Percentiles rank a stretch among this genome's conserved stretches.
phyloP scores from a whole-genome alignment of 805 yeast species.

The Cyberlindnera misumaiensis region DNA sequence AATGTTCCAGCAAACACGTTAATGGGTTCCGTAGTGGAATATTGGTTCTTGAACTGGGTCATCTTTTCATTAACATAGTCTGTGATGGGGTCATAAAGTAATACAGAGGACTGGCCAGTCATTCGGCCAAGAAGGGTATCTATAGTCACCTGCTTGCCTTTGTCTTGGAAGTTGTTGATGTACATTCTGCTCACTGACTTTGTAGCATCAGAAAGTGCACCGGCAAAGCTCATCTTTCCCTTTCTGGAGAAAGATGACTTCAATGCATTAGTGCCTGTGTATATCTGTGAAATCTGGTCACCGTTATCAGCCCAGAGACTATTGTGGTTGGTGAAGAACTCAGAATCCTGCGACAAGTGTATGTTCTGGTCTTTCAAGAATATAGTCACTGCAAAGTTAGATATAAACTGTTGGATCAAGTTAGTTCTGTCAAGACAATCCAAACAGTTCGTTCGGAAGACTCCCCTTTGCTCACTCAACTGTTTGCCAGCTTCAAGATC shows the following conservation, averaged over 20 bases:
- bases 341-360: conserved; percentile 36
- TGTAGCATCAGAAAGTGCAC: conserved; percentile 95
- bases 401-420: conserved; percentile 77
- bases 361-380: conserved; percentile 38
- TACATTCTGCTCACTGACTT: conserved; percentile 93
- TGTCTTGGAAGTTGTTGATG: conserved; percentile 92
- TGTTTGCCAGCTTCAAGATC: conserved; percentile 50
- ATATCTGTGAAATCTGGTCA: conserved; percentile 90
- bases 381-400: conserved; percentile 59
- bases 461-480: conserved; percentile 77
- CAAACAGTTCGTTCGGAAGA: conserved; percentile 87
- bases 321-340: conserved; percentile 67
- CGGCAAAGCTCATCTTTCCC: conserved; percentile 95
- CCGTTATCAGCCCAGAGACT: conserved; percentile 98
- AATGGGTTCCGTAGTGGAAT: conserved; percentile 54
- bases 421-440: conserved; percentile 95
- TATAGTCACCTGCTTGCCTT: conserved; percentile 81
- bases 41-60: conserved; percentile 32
- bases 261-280: conserved; percentile 96
- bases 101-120: conserved; percentile 63
- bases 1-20: conserved; percentile 76
- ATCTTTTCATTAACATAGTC: conserved; percentile 74
- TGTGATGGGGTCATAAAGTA: conserved; percentile 78
- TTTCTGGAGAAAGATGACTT: conserved; percentile 91
- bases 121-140: conserved; percentile 81